Percentiles rank a stretch among this genome's conserved stretches.
Evolutionary conservation across 1,284 basidiomycete species (phyloP).

Genomic region (Heliocybe sulcata): DNA sequence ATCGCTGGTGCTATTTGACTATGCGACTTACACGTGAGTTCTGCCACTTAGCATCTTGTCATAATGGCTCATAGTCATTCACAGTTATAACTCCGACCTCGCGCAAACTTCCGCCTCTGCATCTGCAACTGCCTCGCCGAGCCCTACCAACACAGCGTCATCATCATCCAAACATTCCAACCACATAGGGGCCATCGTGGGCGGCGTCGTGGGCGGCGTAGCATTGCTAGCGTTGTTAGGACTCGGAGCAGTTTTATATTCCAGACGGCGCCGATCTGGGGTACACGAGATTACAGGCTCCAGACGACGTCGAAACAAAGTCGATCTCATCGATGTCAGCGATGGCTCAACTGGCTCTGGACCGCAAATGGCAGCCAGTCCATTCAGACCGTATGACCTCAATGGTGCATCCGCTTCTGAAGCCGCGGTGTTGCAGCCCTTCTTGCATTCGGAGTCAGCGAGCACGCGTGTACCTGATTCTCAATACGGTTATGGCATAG

Average conservation of each 20-base stretch:
- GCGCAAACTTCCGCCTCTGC: background rate
- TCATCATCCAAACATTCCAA: background rate
- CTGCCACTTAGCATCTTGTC: background rate
- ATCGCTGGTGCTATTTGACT: conserved; percentile 1
- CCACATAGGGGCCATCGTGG: background rate
- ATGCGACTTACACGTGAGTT: conserved; percentile 3
- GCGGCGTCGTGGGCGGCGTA: conserved; percentile 1
- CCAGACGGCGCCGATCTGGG: background rate
- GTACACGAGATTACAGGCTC: background rate
- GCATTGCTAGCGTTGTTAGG: background rate
- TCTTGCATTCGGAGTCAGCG: background rate
- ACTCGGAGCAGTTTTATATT: background rate
- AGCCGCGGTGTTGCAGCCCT: background rate
- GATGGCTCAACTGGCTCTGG: background rate
- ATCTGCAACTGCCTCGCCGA: background rate
- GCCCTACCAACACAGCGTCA: background rate
- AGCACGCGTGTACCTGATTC: background rate
- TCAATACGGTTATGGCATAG: background rate
- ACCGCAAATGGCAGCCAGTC: background rate
- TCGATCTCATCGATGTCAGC: background rate
- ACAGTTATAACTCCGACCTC: background rate
- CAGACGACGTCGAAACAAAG: background rate
- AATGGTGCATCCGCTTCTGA: background rate
- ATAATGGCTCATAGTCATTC: background rate
- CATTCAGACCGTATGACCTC: background rate